A percentile compares a stretch with the other conserved stretches of the same genome.
These are phyloP conservation scores for Gossypium thurberi DNA, from an alignment of 345 rosid genomes.

Conservation along the genomic window DNA sequence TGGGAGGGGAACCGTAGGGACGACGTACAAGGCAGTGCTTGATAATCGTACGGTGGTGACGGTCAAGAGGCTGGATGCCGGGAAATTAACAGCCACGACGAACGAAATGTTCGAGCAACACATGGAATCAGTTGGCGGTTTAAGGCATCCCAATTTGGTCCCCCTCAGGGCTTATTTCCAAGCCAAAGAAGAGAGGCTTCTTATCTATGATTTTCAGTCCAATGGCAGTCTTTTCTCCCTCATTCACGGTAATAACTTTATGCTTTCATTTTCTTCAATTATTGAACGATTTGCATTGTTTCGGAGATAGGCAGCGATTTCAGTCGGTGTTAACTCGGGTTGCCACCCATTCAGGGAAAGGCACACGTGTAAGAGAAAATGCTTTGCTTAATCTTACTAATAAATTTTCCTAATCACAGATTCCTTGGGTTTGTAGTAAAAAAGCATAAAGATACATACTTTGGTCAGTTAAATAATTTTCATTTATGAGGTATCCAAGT, in stretches of 20 bases:
- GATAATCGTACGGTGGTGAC: constrained; percentile 66
- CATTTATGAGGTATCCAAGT: background rate
- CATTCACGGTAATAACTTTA: constrained; percentile 56
- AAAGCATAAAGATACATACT: too few relatives aligned
- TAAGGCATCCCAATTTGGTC: constrained; percentile 85
- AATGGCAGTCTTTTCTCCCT: constrained; percentile 87
- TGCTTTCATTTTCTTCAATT: background rate
- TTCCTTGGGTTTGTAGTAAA: too few relatives aligned
- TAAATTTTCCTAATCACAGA: too few relatives aligned
- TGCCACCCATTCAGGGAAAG: background rate
- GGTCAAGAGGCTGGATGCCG: constrained; percentile 71
- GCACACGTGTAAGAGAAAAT: too few relatives aligned
- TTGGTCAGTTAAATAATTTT: background rate
- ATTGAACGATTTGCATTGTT: background rate
- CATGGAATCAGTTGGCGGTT: constrained; percentile 93
- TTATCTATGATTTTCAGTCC: constrained; percentile 80
- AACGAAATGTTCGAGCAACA: constrained; percentile 64
- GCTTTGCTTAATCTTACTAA: too few relatives aligned
- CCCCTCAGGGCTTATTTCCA: constrained; percentile 84
- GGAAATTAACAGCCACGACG: constrained; percentile 44
- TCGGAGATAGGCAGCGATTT: background rate
- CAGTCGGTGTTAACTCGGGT: constrained; percentile 4
- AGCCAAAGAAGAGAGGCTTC: constrained; percentile 74
- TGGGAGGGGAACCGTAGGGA: constrained; percentile 74
- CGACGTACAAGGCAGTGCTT: constrained; percentile 79